Evolutionary conservation across 495 filamentous ascomycete genomes (phyloP).

Genomic region (Podospora sp.): DNA sequence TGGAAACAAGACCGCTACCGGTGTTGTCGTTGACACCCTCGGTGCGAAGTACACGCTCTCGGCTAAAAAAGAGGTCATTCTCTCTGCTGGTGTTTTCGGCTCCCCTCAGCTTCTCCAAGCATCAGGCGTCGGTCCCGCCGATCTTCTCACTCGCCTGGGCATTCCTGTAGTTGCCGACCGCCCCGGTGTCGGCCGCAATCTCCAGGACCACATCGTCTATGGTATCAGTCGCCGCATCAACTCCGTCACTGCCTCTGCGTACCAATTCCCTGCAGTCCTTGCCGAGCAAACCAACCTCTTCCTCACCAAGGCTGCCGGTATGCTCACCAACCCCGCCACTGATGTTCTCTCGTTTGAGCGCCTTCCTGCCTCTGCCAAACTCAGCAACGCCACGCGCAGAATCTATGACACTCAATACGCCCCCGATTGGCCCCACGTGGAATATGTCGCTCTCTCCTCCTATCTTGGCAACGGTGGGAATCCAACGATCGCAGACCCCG

Average conservation of each 20-base stretch:
- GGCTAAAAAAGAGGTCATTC: slow-evolving; percentile 58
- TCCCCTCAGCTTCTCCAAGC: slow-evolving; percentile 49
- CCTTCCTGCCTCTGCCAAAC: slow-evolving; percentile 27
- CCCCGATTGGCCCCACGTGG: slow-evolving; percentile 62
- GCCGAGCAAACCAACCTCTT: too few species aligned
- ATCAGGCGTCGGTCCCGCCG: slow-evolving; percentile 34
- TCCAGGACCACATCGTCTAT: slow-evolving; percentile 50
- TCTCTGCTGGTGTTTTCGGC: slow-evolving; percentile 55
- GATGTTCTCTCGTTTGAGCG: slow-evolving; percentile 58
- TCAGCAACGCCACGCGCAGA: slow-evolving; percentile 27
- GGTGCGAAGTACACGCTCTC: slow-evolving; percentile 42
- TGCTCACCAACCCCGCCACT: slow-evolving; percentile 42
- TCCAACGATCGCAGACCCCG: slow-evolving; percentile 38
- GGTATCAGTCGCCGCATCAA: slow-evolving; percentile 44
- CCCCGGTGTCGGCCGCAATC: slow-evolving; percentile 53
- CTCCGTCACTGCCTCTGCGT: neutral
- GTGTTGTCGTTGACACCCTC: slow-evolving; percentile 47
- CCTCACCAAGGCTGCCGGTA: slow-evolving; percentile 36
- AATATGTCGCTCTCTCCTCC: slow-evolving; percentile 37
- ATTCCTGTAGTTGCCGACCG: slow-evolving; percentile 45
- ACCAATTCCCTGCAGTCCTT: too few species aligned
- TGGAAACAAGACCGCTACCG: slow-evolving; percentile 47
- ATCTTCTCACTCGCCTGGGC: slow-evolving; percentile 30
- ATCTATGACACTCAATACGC: slow-evolving; percentile 45
- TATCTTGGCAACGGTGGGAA: slow-evolving; percentile 30